Evolutionary conservation across 2,329 filamentous ascomycete genomes (phyloP).

Genomic region (Beauveria australis): DNA sequence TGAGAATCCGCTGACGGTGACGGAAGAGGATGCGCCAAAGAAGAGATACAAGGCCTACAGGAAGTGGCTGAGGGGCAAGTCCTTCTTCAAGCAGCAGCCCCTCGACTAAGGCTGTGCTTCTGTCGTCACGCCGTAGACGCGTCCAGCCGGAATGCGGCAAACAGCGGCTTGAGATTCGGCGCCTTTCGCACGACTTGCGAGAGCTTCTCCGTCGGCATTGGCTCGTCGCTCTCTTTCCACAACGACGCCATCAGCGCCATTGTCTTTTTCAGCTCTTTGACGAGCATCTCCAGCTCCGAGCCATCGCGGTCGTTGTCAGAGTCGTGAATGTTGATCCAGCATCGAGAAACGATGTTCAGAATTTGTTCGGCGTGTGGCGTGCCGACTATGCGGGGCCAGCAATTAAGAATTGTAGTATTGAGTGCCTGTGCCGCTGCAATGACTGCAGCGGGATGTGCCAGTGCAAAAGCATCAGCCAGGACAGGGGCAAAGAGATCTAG

Average conservation of each 20-base stretch:
- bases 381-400: slow-evolving; percentile 58
- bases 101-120: slow-evolving; percentile 35
- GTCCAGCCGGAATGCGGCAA: slow-evolving; percentile 1
- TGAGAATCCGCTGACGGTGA: slow-evolving; percentile 80
- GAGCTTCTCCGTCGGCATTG: background rate
- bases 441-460: slow-evolving; percentile 45
- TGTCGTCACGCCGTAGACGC: background rate
- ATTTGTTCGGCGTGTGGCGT: slow-evolving; percentile 54
- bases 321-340: slow-evolving; percentile 52
- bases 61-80: slow-evolving; percentile 92
- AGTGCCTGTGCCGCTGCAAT: slow-evolving; percentile 44
- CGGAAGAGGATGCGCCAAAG: slow-evolving; percentile 77
- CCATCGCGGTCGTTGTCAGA: slow-evolving; percentile 13
- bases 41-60: slow-evolving; percentile 95
- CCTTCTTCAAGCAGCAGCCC: slow-evolving; percentile 85
- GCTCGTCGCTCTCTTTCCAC: slow-evolving; percentile 11
- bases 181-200: slow-evolving; percentile 11
- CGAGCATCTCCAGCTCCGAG: slow-evolving; percentile 17
- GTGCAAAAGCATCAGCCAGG: slow-evolving; percentile 61
- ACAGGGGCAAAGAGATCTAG: slow-evolving; percentile 58
- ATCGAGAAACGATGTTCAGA: slow-evolving; percentile 51
- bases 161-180: slow-evolving; percentile 18
- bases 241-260: slow-evolving; percentile 26
- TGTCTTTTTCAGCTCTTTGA: slow-evolving; percentile 24
- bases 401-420: slow-evolving; percentile 49